phyloP scores from a whole-genome alignment of 106 monocot species.

The Vanilla planifolia region DNA sequence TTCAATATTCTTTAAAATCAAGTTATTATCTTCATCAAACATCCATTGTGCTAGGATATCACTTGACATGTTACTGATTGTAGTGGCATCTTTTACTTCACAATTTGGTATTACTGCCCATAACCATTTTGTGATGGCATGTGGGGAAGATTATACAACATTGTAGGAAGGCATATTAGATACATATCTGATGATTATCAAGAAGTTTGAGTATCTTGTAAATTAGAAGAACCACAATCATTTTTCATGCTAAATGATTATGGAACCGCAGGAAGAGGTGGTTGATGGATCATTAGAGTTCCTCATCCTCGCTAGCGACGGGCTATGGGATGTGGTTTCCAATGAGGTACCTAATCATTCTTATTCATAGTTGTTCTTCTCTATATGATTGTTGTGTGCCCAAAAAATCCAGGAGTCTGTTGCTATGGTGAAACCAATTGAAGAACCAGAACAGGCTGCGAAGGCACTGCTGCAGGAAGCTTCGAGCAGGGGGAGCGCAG shows the following conservation, averaged over 20 bases:
- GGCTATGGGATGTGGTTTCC: slow-evolving; percentile 77
- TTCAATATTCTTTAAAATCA: too few relatives aligned
- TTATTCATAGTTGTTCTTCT: not conserved
- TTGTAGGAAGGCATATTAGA: too few relatives aligned
- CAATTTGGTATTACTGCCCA: too few relatives aligned
- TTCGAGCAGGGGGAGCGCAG: slow-evolving; percentile 12
- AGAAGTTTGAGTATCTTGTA: not conserved
- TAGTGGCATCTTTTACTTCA: too few relatives aligned
- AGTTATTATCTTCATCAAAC: too few relatives aligned
- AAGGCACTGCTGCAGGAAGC: slow-evolving; percentile 26
- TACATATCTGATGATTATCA: too few relatives aligned
- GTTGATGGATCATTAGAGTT: slow-evolving; percentile 68
- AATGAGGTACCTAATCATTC: slow-evolving; percentile 43
- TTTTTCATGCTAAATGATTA: too few relatives aligned
- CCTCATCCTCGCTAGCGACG: slow-evolving; percentile 78
- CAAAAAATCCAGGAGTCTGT: slow-evolving; percentile 21
- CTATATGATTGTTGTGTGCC: not conserved
- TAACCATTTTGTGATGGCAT: too few relatives aligned
- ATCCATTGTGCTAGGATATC: too few relatives aligned
- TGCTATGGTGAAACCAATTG: slow-evolving; percentile 21
- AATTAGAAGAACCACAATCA: too few relatives aligned
- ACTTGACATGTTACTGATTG: too few relatives aligned
- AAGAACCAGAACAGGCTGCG: slow-evolving; percentile 17
- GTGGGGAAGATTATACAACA: too few relatives aligned
- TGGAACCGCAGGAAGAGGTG: slow-evolving; percentile 45